Conservation (phyloP, 148 eudicot genomes). For the Talinum fruticosum region DNA sequence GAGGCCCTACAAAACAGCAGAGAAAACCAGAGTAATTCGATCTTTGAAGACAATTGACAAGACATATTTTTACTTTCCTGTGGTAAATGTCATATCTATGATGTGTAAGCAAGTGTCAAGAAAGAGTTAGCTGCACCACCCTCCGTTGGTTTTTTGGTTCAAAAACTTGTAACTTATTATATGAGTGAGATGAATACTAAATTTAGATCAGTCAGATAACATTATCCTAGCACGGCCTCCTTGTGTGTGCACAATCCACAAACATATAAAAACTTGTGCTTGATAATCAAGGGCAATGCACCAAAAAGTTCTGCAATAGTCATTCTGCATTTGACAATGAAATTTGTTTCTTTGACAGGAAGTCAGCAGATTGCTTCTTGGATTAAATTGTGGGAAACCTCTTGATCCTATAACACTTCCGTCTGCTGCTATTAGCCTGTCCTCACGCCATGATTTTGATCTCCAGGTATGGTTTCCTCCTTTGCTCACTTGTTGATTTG, state of each 20-base stretch:
- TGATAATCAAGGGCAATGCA: not conserved
- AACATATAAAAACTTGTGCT: not conserved
- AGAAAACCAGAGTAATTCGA: too few relatives aligned
- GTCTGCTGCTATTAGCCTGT: constrained; percentile 49
- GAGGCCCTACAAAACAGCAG: too few relatives aligned
- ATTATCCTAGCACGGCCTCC: too few relatives aligned
- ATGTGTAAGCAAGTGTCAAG: too few relatives aligned
- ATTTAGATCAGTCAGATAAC: too few relatives aligned
- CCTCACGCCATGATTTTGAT: constrained; percentile 70
- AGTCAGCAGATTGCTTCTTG: constrained; percentile 77
- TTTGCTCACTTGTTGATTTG: not conserved
- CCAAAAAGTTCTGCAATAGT: too few relatives aligned
- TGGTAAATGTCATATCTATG: too few relatives aligned
- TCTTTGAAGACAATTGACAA: too few relatives aligned
- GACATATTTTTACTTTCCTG: too few relatives aligned
- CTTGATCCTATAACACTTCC: constrained; percentile 53
- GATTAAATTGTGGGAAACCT: constrained; percentile 78
- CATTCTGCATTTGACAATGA: not conserved
- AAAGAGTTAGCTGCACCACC: too few relatives aligned
- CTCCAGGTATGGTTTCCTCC: constrained; percentile 53
- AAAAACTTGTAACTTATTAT: not conserved
- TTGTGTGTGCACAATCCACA: not conserved
- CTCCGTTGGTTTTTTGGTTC: not conserved
- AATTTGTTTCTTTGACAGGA: constrained; percentile 47
- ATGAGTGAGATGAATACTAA: too few relatives aligned